Conservation (phyloP, 352 stramenopile genomes). For the Phytophthora chlamydospora region DNA sequence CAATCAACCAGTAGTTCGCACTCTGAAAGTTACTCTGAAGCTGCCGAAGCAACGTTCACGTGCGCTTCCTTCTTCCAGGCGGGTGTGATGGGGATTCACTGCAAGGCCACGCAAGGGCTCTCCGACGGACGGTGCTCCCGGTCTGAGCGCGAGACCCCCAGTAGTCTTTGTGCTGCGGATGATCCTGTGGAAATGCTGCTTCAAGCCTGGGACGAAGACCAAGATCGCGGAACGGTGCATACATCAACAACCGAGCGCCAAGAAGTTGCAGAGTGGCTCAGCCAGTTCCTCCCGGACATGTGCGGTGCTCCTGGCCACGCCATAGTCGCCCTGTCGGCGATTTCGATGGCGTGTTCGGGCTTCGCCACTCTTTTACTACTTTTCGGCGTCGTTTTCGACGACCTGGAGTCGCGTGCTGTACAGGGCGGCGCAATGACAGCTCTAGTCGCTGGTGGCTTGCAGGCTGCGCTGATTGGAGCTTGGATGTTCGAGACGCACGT, state of each 20-base stretch:
- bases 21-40: not conserved
- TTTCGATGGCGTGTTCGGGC: constrained; percentile 30
- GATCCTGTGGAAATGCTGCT: constrained; percentile 42
- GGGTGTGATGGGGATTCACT: constrained; percentile 37
- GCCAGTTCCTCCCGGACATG: constrained; percentile 43
- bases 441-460: constrained; percentile 26
- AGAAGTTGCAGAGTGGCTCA: constrained; percentile 43
- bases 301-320: constrained; percentile 44
- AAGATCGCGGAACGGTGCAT: constrained; percentile 29
- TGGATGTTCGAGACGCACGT: constrained; percentile 49
- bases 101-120: constrained; percentile 32
- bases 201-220: constrained; percentile 35
- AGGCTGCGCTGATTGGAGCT: constrained; percentile 42
- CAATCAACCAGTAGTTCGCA: constrained; percentile 12
- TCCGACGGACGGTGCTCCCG: constrained; percentile 29
- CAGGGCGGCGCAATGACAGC: constrained; percentile 36
- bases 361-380: constrained; percentile 40
- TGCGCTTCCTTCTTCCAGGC: constrained; percentile 47
- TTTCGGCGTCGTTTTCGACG: constrained; percentile 51
- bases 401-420: constrained; percentile 47
- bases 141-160: constrained; percentile 27
- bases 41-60: constrained; percentile 42
- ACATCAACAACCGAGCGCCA: constrained; percentile 13
- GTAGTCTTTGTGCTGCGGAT: constrained; percentile 38
- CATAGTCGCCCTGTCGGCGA: constrained; percentile 33